Evolutionary conservation across 169 alveolate species (phyloP), one percentile per base, ranked within the genome.

Genomic region (Plasmodium gaboni): DNA sequence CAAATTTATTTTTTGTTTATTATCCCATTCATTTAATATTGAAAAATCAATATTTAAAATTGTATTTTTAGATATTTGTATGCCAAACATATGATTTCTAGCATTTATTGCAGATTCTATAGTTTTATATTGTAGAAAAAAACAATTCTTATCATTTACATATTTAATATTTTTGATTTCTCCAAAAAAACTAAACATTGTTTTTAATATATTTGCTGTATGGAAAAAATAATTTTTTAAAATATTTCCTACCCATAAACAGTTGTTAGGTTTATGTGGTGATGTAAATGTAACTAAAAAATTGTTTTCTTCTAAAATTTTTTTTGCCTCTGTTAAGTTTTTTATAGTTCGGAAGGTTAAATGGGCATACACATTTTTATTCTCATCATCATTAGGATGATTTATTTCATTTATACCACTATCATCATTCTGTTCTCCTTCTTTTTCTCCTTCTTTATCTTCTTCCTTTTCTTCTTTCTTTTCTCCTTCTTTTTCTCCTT

Each of bases 161-260:
- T 48, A 51, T 19, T 65, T 78, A 2, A 78, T 17, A 19, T 65
- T 78, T 7, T 10, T 32, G 22, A 78, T 5, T 1, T 55, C 70
- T 10, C 89, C 89, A 51, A 78, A 78, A 9, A 63, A 42, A 4
- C 6, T 48, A 51, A 78, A 67, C 89, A 78, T 78, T 22, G 6
- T 65, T 22, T 65, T 64, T 9, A 78, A 42, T 1, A 78, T 22
- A 17, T 12, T 51, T 1, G 60, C 68, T 51, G 80, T 78, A 15
- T 63, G 26, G 2, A 28, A 8, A 65, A 64, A 78, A 78, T 48
- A 65, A 65, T 19, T 78, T 24, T 65, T 64, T 26, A 78, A 17
- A 9, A 78, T 10, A n/a, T 78, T 78, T n/a, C 89, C 89, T 50
- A 78, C 48, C 89, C 89, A 78, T 53, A 78, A 46, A 50, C 89